phyloP scores from a whole-genome alignment of 257 asterid genomes.

The Solanum bulbocastanum region DNA sequence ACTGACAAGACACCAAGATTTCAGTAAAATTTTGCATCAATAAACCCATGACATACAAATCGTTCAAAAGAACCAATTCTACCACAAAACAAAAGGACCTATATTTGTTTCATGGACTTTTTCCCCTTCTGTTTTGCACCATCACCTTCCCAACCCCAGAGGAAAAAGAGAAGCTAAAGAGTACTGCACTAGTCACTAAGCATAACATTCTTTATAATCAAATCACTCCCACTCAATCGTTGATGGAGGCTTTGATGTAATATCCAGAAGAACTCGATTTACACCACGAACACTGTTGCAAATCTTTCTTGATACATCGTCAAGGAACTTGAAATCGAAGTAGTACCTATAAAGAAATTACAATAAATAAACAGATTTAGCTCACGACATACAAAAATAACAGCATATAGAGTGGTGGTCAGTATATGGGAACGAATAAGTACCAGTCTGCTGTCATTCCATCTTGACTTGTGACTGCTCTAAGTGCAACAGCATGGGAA shows the following conservation, averaged over 20 bases:
- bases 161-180: not conserved
- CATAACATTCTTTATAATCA: not conserved
- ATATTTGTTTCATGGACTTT: not conserved
- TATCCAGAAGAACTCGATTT: constrained; percentile 91
- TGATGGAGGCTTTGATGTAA: constrained; percentile 98
- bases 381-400: not conserved
- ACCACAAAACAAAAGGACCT: not conserved
- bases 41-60: not conserved
- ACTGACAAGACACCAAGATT: not conserved
- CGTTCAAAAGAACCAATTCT: not conserved
- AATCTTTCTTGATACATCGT: constrained; percentile 69
- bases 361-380: not conserved
- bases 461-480: constrained; percentile 98
- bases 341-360: constrained; percentile 48
- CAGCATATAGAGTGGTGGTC: not conserved
- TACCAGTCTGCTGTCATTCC: constrained; percentile 99
- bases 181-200: not conserved
- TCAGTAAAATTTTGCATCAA: not conserved
- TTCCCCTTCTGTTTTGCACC: not conserved
- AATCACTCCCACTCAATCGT: constrained; percentile 93
- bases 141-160: not conserved
- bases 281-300: constrained; percentile 92
- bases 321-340: constrained; percentile 80
- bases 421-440: not conserved
- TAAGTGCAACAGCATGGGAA: constrained; percentile 74